These are phyloP conservation scores for Plasmodium vinckei DNA, from an alignment of 169 alveolate genomes.

Conservation along the genomic window DNA sequence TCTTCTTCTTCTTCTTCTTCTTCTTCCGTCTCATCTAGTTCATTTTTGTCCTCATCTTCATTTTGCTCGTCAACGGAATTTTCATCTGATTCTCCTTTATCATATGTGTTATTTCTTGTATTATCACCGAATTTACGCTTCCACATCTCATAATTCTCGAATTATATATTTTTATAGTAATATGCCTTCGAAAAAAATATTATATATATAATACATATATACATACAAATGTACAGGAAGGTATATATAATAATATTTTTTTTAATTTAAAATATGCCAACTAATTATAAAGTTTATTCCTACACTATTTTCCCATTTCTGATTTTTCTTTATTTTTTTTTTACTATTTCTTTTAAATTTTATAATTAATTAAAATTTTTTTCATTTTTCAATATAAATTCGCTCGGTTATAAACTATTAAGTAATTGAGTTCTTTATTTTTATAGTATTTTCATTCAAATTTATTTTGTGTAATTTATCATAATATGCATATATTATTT, in stretches of 20 bases:
- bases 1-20: background rate
- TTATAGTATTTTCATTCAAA: no score
- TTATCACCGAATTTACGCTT: slow-evolving; percentile 7
- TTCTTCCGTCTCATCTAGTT: slow-evolving; percentile 5
- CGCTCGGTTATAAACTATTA: no score
- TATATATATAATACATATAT: no score
- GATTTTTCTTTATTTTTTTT: slow-evolving; percentile 6
- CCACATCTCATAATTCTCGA: slow-evolving; percentile 7
- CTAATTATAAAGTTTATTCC: background rate
- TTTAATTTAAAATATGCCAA: no score
- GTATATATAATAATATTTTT: no score
- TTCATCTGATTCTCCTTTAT: slow-evolving; percentile 12
- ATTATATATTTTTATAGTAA: no score
- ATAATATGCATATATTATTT: no score
- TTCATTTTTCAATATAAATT: background rate
- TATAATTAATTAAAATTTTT: background rate
- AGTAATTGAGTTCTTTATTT: no score
- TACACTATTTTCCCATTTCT: slow-evolving; percentile 4
- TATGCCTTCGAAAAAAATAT: no score
- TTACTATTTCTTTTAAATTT: background rate
- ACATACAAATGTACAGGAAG: no score
- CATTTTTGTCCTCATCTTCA: slow-evolving; percentile 35
- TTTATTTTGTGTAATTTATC: no score
- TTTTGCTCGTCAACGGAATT: background rate
- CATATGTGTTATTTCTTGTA: slow-evolving; percentile 6